Percentiles rank a stretch among this genome's conserved stretches.
phyloP scores from a whole-genome alignment of 352 stramenopile species.

The Poterioochromonas sp. region DNA sequence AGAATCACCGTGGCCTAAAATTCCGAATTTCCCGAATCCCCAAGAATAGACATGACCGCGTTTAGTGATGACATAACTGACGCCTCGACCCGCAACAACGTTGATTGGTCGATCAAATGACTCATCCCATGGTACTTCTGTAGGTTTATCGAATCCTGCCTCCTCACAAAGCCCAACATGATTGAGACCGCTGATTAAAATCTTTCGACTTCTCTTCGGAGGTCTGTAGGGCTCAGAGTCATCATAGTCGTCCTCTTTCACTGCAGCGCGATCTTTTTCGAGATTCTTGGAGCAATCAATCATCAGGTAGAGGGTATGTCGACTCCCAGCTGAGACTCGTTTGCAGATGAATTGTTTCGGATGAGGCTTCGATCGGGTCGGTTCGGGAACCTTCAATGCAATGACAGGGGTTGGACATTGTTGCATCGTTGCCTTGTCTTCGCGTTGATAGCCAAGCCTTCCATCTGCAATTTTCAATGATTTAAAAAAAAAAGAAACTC shows the following conservation, averaged over 20 bases:
- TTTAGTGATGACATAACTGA: constrained; percentile 5
- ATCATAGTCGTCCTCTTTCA: neutral
- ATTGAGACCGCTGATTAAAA: constrained; percentile 9
- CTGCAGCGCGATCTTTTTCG: neutral
- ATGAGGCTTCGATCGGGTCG: neutral
- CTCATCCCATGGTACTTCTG: neutral
- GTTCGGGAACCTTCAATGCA: neutral
- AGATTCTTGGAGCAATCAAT: neutral
- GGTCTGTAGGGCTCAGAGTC: neutral
- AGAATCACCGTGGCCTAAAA: neutral
- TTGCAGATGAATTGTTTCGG: constrained; percentile 3
- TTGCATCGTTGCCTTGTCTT: neutral
- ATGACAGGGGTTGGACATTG: neutral
- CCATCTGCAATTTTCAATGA: neutral
- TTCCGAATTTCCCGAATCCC: neutral
- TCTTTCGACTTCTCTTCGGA: neutral
- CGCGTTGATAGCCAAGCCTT: neutral
- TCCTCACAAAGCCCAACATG: constrained; percentile 14
- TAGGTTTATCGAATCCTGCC: neutral
- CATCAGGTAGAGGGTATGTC: constrained; percentile 5
- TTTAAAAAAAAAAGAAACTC: neutral
- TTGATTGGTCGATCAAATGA: neutral
- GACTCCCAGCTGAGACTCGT: neutral
- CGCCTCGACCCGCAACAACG: neutral
- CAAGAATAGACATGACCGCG: neutral